Evolutionary conservation across 2,329 filamentous ascomycete species (phyloP).

Genomic region (Fusarium illudens): DNA sequence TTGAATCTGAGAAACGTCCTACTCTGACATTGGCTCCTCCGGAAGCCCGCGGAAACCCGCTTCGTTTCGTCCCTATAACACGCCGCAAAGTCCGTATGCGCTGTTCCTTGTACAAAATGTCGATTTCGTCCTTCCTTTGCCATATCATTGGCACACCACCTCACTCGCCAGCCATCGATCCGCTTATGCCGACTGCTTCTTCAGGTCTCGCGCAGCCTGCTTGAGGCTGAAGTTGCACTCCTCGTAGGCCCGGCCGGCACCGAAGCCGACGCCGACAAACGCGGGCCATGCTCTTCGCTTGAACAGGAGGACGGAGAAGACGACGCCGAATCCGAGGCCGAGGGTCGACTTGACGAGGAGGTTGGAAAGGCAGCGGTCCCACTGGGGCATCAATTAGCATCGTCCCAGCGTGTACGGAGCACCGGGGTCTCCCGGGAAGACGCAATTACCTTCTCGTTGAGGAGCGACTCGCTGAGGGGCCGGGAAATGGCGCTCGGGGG

Average conservation of each 20-base stretch:
- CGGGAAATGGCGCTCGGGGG: conserved; percentile 73
- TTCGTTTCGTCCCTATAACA: conserved; percentile 32
- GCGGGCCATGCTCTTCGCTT: conserved; percentile 98
- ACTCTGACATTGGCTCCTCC: conserved; percentile 39
- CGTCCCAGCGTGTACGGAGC: background rate
- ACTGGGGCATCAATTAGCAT: conserved; percentile 63
- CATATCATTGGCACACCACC: background rate
- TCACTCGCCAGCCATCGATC: background rate
- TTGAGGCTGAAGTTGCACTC: conserved; percentile 90
- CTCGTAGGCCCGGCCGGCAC: conserved; percentile 95
- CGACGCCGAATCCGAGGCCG: conserved; percentile 95
- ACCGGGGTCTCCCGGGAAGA: background rate
- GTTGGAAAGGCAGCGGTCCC: conserved; percentile 98
- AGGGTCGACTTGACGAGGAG: conserved; percentile 96
- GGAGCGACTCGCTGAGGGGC: conserved; percentile 95
- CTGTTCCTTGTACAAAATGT: conserved; percentile 34
- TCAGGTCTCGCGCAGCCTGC: conserved; percentile 66
- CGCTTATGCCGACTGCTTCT: conserved; percentile 57
- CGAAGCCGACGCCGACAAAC: conserved; percentile 93
- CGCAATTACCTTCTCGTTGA: conserved; percentile 92
- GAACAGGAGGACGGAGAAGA: conserved; percentile 98
- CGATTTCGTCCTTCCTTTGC: conserved; percentile 4
- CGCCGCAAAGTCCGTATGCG: conserved; percentile 39
- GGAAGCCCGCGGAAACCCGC: conserved; percentile 33
- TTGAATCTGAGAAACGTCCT: conserved; percentile 42